A percentile compares a stretch with the other conserved stretches of the same genome.
Conservation (phyloP, 305 asterid genomes). For the Euphrasia arctica region DNA sequence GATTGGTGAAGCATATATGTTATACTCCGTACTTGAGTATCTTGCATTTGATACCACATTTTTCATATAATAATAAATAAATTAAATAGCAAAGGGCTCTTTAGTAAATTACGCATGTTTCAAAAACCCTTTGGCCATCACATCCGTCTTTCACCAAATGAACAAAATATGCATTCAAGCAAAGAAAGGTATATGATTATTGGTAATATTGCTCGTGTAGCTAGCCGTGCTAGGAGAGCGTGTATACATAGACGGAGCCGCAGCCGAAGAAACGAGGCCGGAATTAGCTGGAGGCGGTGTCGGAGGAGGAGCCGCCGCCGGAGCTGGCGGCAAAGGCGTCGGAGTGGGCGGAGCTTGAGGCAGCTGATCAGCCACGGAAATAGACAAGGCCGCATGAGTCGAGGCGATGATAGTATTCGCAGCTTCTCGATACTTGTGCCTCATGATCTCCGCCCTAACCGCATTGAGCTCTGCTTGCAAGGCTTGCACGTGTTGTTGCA, state of each 20-base stretch:
- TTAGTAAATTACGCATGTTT: background rate
- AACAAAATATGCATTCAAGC: conserved; percentile 24
- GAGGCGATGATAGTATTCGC: conserved; percentile 52
- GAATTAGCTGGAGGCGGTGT: conserved; percentile 30
- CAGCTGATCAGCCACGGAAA: conserved; percentile 46
- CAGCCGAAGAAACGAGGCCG: conserved; percentile 34
- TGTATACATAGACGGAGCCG: conserved; percentile 42
- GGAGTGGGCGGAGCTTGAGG: conserved; percentile 60
- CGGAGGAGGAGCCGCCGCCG: conserved; percentile 26
- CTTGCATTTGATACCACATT: too few species aligned
- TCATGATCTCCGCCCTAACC: conserved; percentile 55
- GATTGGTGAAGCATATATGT: too few species aligned
- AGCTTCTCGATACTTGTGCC: conserved; percentile 62
- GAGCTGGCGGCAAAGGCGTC: conserved; percentile 41
- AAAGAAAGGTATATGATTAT: conserved; percentile 55
- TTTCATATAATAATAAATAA: too few species aligned
- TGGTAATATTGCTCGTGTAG: conserved; percentile 38
- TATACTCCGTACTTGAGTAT: too few species aligned
- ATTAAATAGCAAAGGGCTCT: too few species aligned
- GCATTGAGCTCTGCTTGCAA: conserved; percentile 66
- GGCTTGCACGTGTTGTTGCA: conserved; percentile 66
- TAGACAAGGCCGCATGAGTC: conserved; percentile 37
- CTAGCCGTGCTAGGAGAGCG: conserved; percentile 47
- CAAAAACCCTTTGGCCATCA: background rate
- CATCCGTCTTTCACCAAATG: too few species aligned